A percentile compares a stretch with the other conserved stretches of the same genome.
Evolutionary conservation across 2,329 filamentous ascomycete species (phyloP).

Genomic region (Exophiala viscosa): DNA sequence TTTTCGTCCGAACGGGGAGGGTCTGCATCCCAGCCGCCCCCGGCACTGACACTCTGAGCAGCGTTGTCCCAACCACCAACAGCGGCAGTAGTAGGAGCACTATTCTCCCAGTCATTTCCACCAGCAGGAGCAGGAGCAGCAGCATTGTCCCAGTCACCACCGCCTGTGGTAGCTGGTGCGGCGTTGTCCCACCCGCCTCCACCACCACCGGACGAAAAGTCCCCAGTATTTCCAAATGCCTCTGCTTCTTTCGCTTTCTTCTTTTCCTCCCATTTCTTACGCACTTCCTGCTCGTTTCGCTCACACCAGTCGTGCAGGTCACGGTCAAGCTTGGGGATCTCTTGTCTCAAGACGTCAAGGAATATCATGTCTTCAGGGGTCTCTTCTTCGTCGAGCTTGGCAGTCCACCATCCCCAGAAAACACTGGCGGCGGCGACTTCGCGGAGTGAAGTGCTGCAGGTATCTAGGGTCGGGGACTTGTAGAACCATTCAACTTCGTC

Average conservation of each 20-base stretch:
- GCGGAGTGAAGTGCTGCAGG: conserved; percentile 11
- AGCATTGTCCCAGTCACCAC: conserved; percentile 4
- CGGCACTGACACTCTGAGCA: background rate
- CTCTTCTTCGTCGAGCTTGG: conserved; percentile 17
- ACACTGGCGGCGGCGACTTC: conserved; percentile 18
- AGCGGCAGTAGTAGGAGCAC: background rate
- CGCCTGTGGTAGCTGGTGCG: background rate
- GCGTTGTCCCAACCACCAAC: background rate
- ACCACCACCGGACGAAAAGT: background rate
- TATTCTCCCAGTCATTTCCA: background rate
- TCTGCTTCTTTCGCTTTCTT: conserved; percentile 4
- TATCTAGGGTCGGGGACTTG: conserved; percentile 8
- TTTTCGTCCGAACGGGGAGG: background rate
- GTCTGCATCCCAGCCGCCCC: background rate
- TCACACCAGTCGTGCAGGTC: conserved; percentile 22
- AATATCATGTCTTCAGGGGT: conserved; percentile 20
- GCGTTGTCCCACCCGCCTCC: conserved; percentile 1
- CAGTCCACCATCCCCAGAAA: conserved; percentile 23
- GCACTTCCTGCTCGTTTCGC: conserved; percentile 17
- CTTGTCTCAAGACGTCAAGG: conserved; percentile 13
- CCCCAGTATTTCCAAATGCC: background rate
- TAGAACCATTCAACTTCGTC: conserved; percentile 24
- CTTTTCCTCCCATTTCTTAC: conserved; percentile 22
- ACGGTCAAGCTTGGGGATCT: conserved; percentile 15
- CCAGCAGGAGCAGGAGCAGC: background rate